Base-by-base conservation (phyloP, 106 monocot genomes). In the Narthecium ossifragum region DNA sequence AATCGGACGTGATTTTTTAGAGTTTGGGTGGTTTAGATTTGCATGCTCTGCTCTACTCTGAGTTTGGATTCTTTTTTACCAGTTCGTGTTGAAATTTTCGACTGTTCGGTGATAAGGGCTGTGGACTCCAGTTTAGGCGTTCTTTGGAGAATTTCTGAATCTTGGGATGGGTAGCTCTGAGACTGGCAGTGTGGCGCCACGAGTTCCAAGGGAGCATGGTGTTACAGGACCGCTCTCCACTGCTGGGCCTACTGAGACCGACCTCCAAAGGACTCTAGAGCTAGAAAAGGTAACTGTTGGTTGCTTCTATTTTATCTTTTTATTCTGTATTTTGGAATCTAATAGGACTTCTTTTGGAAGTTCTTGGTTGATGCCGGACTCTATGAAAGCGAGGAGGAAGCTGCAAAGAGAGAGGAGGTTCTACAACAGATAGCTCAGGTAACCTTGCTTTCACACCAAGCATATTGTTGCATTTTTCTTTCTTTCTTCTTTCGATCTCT, bases 251-350 rank as follows among this genome's bases (percentile, higher is more conserved):
- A 69, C 77, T 0, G 83, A 83, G 32, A 58, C 59, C 1, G 94
- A 94, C 72, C 54, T 78, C 0, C 82, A 78, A 52, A 80, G 85
- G 46, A 86, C 66, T 18, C 1, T 22, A 25, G 94, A 90, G 15
- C 62, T 94, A 26, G 78, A 90, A 57, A 86, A 83, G 67, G 94
- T 94, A n/a, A n/a, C n/a, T n/a, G n/a, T n/a, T n/a, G n/a, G n/a
- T n/a, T n/a, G n/a, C n/a, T n/a, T n/a, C n/a, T n/a, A 68, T 49
- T 14, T 21, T 51, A 52, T 24, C 17, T 24, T 31, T 8, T 62
- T 51, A n/a, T 34, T 26, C 13, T 67, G 2, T 21, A 22, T 25
- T 31, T 58, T 55, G 30, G 43, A 43, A 43, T 25, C 1, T 53
- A 53, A 2, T 43, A 6, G 22, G 60, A 11, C 22, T 15, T 58